Percentiles rank a stretch among this genome's conserved stretches.
Evolutionary conservation across 805 yeast genomes (phyloP).

Genomic region (Cyberlindnera nakhonratchasimensis): DNA sequence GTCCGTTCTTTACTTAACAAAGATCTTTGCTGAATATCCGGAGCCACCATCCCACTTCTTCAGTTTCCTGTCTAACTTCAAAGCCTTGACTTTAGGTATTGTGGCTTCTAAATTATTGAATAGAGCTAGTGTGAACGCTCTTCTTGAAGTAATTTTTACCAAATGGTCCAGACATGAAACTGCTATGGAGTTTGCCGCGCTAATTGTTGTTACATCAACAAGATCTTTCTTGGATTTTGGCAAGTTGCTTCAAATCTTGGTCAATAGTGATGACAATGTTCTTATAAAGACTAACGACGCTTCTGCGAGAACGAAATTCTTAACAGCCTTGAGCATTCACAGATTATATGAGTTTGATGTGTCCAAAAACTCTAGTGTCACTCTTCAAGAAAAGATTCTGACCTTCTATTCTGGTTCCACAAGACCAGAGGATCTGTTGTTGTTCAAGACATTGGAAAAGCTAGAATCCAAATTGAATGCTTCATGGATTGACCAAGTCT

Average conservation of each 20-base stretch:
- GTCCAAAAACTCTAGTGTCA: conserved; percentile 41
- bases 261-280: conserved; percentile 46
- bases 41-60: conserved; percentile 28
- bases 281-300: conserved; percentile 30
- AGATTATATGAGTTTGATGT: conserved; percentile 48
- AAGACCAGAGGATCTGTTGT: conserved; percentile 55
- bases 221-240: conserved; percentile 39
- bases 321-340: conserved; percentile 45
- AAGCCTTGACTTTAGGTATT: conserved; percentile 28
- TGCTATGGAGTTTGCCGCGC: conserved; percentile 44
- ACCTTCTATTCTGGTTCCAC: conserved; percentile 61
- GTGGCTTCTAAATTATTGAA: conserved; percentile 43
- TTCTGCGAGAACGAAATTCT: conserved; percentile 33
- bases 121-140: conserved; percentile 50
- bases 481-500: conserved; percentile 66
- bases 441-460: conserved; percentile 50
- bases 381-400: conserved; percentile 48
- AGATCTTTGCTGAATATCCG: conserved; percentile 52
- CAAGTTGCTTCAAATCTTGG: conserved; percentile 58
- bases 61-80: conserved; percentile 33
- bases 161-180: conserved; percentile 42
- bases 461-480: conserved; percentile 51
- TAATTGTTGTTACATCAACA: conserved; percentile 37
- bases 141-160: conserved; percentile 57
- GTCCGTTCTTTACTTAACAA: conserved; percentile 58